Evolutionary conservation across 805 yeast genomes (phyloP), one percentile per base, ranked within the genome.

Genomic region (Lachancea fermentati): DNA sequence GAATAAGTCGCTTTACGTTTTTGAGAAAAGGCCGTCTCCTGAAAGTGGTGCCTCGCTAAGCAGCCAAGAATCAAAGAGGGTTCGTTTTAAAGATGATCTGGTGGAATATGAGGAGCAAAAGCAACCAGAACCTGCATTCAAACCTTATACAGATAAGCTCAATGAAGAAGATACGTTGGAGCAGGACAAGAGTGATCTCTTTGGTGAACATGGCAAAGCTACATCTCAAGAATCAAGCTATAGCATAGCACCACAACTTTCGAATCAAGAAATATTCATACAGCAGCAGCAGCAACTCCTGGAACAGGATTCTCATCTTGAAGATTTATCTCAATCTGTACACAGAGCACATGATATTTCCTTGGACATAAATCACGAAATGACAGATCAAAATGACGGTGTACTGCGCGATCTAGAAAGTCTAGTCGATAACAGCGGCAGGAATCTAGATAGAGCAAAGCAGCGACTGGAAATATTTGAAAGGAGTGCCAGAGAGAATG

Each of bases 381-480:
- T 76, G 7, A 62, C 58, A 9, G 70, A 69, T 3, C 81, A 76
- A 36, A 63, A 75, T 52, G 69, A 68, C 17, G 46, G 46, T 5
- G 45, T 76, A 12, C 49, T 76, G 19, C 67, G 67, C 24, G 81
- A 76, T 48, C 51, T 76, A 29, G 82, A 77, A 45, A 54, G 55
- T 17, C 71, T 71, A 30, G 55, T 76, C 14, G 72, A 68, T 35
- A 48, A 58, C 24, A 63, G 71, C n/a, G 71, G 68, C 18, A 51
- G 63, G 26, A 63, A 67, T 28, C 50, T 76, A 11, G 48, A 53
- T 2, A 55, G 68, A 24, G 79, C 79, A 0, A 60, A 61, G 30
- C 55, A 55, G 26, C 62, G 69, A 41, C 49, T 76, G 35, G 57
- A 52, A 5, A 56, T 54, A 19, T 72, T 73, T 38, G 64, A 65